Evolutionary conservation across 148 eudicot species (phyloP).

Genomic region (Tetragonia tetragonoides): DNA sequence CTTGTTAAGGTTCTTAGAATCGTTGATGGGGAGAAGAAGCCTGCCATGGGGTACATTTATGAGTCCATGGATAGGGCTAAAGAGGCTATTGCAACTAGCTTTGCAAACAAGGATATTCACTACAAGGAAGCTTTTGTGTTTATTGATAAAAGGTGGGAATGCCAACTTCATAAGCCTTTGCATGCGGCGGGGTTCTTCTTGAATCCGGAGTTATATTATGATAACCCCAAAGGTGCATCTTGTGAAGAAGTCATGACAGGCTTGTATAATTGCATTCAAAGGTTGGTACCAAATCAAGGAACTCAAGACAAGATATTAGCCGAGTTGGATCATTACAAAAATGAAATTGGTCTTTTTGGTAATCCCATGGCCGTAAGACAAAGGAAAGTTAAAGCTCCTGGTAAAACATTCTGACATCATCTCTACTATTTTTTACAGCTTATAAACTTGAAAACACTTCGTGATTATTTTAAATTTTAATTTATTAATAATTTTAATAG

Average conservation of each 20-base stretch:
- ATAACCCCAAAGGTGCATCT: background rate
- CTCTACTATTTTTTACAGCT: background rate
- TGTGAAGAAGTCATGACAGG: background rate
- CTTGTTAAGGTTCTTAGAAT: slow-evolving; percentile 18
- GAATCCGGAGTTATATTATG: slow-evolving; percentile 1
- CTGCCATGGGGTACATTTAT: slow-evolving; percentile 24
- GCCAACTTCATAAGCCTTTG: no score
- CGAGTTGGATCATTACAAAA: background rate
- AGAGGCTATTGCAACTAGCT: background rate
- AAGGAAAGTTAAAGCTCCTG: no score
- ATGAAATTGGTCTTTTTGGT: slow-evolving; percentile 3
- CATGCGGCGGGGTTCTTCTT: background rate
- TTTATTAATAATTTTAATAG: slow-evolving; percentile 8
- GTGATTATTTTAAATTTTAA: background rate
- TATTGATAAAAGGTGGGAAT: no score
- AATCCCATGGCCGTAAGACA: background rate
- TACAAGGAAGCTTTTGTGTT: no score
- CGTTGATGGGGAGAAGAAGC: no score
- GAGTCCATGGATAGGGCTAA: no score
- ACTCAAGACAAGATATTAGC: slow-evolving; percentile 7
- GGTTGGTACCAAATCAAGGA: background rate
- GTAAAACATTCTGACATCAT: no score
- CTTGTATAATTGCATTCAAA: slow-evolving; percentile 1
- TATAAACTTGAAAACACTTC: background rate
- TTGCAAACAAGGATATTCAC: background rate